Base-by-base conservation (phyloP, 148 eudicot species). In the Silene uniflora region DNA sequence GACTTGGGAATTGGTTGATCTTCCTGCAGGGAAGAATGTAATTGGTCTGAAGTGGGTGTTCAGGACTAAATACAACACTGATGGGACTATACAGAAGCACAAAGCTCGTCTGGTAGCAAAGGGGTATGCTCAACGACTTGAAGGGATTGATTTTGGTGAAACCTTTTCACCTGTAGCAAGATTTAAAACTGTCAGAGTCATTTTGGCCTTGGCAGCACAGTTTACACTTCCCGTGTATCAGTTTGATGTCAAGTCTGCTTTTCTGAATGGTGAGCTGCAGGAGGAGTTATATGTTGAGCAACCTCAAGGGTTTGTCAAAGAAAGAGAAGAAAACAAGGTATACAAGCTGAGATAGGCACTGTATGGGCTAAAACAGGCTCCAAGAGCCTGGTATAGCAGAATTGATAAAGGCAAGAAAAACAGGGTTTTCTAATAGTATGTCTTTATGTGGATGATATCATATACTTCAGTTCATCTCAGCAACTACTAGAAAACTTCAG, bases 1-100 rank as follows among this genome's bases (percentile, higher is more conserved):
- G 7, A 78, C 71, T 21, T 78, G 73, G 81, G 55, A 35, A 52
- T 8, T 78, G 32, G 47, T 24, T 5, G 22, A 55, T 5, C 39
- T 78, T 7, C 77, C 81, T 11, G 0, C 10, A 29, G 81, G 32
- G 6, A 54, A 72, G 35, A 46, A 46, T 46, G 52, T 12, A 47
- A 47, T 47, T 0, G 52, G 52, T 9, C 52, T 47, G 12, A 47
- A 47, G 0, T 72, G 75, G 75, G 75, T 72, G n/a, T 72, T 24
- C 11, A 16, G 47, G 3, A 72, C 23, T 3, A 69, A 69, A 5
- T 69, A 13, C 35, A 21, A n/a, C 10, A 23, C 10, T 3, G 27
- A 69, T 69, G 58, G 73, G 2, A 42, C 13, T 17, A 12, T 69
- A 18, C 12, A 18, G 5, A 65, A 27, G 69, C 35, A 65, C 10